Evolutionary conservation across 345 rosid genomes (phyloP).

Genomic region (Populus simonii): DNA sequence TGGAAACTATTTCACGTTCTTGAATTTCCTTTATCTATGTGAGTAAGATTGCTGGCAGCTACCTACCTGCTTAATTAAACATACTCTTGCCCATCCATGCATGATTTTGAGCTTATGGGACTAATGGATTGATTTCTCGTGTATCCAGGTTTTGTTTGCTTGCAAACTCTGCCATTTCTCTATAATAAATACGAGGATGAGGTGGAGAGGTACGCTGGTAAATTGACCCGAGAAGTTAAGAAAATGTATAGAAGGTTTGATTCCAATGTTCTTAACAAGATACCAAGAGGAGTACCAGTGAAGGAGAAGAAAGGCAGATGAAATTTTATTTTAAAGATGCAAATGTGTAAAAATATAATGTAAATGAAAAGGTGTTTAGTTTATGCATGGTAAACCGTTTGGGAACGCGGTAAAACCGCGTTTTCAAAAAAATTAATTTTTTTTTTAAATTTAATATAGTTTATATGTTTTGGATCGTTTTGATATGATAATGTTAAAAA

Average conservation of each 20-base stretch:
- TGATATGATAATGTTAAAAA: too few species aligned
- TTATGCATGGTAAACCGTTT: too few species aligned
- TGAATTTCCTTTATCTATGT: constrained; percentile 77
- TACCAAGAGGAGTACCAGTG: constrained; percentile 63
- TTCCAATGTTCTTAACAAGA: constrained; percentile 60
- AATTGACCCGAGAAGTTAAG: constrained; percentile 34
- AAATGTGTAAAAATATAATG: neutral
- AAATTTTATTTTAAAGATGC: neutral
- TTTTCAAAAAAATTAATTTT: too few species aligned
- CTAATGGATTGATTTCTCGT: neutral
- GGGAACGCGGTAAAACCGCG: too few species aligned
- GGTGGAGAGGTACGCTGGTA: constrained; percentile 48
- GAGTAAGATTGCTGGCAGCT: constrained; percentile 17
- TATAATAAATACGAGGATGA: constrained; percentile 58
- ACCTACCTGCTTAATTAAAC: neutral
- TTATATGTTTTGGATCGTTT: too few species aligned
- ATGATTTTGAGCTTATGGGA: neutral
- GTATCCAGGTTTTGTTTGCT: constrained; percentile 43
- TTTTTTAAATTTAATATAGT: too few species aligned
- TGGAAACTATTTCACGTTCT: constrained; percentile 65
- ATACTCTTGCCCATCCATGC: neutral
- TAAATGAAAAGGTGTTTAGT: neutral
- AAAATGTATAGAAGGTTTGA: constrained; percentile 49
- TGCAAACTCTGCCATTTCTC: constrained; percentile 62
- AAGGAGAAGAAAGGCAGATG: constrained; percentile 52